A percentile compares a stretch with the other conserved stretches of the same genome.
phyloP scores from a whole-genome alignment of 2,329 filamentous ascomycete genomes.

The Penicillium capsulatum region DNA sequence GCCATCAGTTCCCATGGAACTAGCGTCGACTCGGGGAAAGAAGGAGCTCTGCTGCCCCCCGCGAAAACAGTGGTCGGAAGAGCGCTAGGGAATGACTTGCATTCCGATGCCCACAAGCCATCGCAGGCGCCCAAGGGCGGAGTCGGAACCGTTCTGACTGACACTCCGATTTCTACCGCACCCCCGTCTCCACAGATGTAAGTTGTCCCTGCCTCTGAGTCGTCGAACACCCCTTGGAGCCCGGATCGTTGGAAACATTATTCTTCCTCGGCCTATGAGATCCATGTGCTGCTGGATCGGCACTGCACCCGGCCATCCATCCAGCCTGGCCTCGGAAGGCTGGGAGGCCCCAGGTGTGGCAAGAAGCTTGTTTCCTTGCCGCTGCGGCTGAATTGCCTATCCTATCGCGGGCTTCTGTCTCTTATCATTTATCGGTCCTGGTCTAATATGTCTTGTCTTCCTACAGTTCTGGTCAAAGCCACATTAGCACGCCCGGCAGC shows the following conservation, averaged over 20 bases:
- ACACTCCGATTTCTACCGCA: conserved; percentile 60
- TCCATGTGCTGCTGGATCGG: conserved; percentile 3
- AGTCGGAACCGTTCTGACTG: conserved; percentile 54
- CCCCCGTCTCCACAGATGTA: conserved; percentile 61
- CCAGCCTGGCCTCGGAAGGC: too few species aligned
- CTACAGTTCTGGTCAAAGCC: conserved; percentile 22
- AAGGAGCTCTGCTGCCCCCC: conserved; percentile 34
- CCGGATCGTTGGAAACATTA: conserved; percentile 5
- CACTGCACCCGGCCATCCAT: not conserved
- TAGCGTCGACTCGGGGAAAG: conserved; percentile 27
- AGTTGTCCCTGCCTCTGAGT: conserved; percentile 32
- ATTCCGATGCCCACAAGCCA: conserved; percentile 37
- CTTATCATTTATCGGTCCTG: not conserved
- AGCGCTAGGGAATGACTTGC: conserved; percentile 42
- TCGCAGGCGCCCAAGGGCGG: conserved; percentile 41
- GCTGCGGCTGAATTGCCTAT: not conserved
- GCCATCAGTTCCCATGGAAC: conserved; percentile 20
- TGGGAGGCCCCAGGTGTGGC: not conserved
- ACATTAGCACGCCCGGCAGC: conserved; percentile 57
- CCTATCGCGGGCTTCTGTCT: conserved; percentile 4
- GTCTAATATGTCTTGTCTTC: conserved; percentile 7
- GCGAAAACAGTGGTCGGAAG: conserved; percentile 40
- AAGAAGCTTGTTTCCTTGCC: conserved; percentile 1
- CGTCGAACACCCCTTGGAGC: conserved; percentile 8
- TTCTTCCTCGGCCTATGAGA: conserved; percentile 11